Evolutionary conservation across 2,329 filamentous ascomycete species (phyloP).

Genomic region (Stachybotrys chartarum): DNA sequence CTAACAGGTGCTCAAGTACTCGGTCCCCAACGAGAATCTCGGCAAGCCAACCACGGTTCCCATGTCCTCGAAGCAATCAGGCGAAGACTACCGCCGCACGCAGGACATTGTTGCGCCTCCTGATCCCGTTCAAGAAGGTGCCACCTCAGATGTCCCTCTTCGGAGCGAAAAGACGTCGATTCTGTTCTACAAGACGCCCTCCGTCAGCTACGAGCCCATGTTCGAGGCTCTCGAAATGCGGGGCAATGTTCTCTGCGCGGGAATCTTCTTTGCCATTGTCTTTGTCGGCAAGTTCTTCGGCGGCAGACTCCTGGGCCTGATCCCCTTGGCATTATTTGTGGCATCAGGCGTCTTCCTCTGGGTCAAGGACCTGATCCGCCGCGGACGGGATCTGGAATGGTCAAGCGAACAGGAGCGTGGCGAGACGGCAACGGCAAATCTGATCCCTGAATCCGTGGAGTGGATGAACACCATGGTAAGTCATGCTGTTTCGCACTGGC

Average conservation of each 20-base stretch:
- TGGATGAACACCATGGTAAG: constrained; percentile 81
- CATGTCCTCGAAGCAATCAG: constrained; percentile 63
- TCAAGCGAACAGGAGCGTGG: constrained; percentile 78
- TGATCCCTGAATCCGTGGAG: constrained; percentile 87
- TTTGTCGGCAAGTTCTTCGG: constrained; percentile 75
- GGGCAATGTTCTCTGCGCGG: constrained; percentile 62
- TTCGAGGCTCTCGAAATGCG: constrained; percentile 69
- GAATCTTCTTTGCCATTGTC: constrained; percentile 66
- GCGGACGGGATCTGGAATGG: constrained; percentile 82
- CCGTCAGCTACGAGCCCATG: constrained; percentile 84
- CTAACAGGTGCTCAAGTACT: constrained; percentile 43
- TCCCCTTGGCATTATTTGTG: constrained; percentile 66
- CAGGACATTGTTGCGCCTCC: constrained; percentile 90
- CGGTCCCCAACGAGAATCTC: constrained; percentile 84
- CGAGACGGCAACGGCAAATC: constrained; percentile 75
- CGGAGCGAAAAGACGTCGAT: constrained; percentile 96
- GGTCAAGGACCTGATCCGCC: constrained; percentile 79
- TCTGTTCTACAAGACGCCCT: constrained; percentile 89
- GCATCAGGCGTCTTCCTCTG: constrained; percentile 78
- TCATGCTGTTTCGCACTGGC: not conserved
- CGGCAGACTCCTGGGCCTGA: constrained; percentile 65
- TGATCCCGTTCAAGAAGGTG: constrained; percentile 72
- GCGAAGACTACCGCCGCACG: constrained; percentile 72
- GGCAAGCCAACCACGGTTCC: constrained; percentile 66
- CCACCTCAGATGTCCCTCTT: constrained; percentile 90